phyloP scores from a whole-genome alignment of 1,284 basidiomycete species.

The Apiotrichum brassicae region DNA sequence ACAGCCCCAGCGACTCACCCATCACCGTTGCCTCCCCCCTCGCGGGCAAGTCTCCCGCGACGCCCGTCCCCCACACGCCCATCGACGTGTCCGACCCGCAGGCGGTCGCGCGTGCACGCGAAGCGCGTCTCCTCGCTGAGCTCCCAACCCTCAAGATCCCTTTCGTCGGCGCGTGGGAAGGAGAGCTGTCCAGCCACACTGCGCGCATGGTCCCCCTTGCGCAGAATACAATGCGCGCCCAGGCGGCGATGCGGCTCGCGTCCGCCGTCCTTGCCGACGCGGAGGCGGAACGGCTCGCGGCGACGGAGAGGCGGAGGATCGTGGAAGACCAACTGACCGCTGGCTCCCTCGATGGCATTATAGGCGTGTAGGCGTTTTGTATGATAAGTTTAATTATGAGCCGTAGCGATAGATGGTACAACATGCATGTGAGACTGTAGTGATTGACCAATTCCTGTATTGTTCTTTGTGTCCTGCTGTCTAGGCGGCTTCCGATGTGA shows the following conservation, averaged over 20 bases:
- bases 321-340: slow-evolving; percentile 26
- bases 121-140: slow-evolving; percentile 30
- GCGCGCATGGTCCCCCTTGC: slow-evolving; percentile 15
- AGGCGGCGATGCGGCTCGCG: slow-evolving; percentile 26
- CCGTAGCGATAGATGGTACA: slow-evolving; percentile 7
- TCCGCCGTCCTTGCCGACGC: slow-evolving; percentile 35
- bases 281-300: slow-evolving; percentile 35
- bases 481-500: slow-evolving; percentile 4
- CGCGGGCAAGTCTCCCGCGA: slow-evolving; percentile 2
- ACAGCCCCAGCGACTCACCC: neutral
- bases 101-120: slow-evolving; percentile 17
- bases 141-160: slow-evolving; percentile 25
- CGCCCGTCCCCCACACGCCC: neutral
- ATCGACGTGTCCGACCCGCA: slow-evolving; percentile 13
- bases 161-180: slow-evolving; percentile 31
- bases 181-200: slow-evolving; percentile 28
- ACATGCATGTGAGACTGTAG: slow-evolving; percentile 8
- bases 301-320: slow-evolving; percentile 29
- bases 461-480: neutral
- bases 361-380: slow-evolving; percentile 5
- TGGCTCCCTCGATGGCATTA: slow-evolving; percentile 22
- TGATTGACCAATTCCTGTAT: too few relatives aligned
- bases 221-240: slow-evolving; percentile 19
- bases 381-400: too few relatives aligned
- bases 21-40: neutral